These are phyloP conservation scores for Omphalotus guepiniiformis DNA, from an alignment of 768 basidiomycete genomes.

Conservation along the genomic window DNA sequence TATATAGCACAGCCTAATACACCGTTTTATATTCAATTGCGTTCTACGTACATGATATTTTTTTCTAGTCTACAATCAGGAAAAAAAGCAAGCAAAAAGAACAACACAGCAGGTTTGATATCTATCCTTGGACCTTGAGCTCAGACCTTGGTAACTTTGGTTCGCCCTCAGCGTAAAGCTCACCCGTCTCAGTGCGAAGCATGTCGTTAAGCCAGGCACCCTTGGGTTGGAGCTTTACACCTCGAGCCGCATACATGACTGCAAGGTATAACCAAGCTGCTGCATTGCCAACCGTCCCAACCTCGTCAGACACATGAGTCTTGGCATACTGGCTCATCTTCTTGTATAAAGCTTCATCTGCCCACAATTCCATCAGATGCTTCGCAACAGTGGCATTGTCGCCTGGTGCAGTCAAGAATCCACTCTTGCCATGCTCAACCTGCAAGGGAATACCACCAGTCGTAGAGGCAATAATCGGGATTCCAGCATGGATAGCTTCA, in stretches of 20 bases:
- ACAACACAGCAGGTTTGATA: background rate
- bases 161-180: constrained; percentile 62
- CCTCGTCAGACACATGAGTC: constrained; percentile 81
- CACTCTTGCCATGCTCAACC: constrained; percentile 82
- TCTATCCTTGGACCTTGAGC: constrained; percentile 54
- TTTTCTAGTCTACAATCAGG: constrained; percentile 5
- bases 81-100: constrained; percentile 3
- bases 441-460: constrained; percentile 96
- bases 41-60: constrained; percentile 1
- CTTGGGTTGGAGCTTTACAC: constrained; percentile 72
- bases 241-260: constrained; percentile 67
- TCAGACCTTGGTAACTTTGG: constrained; percentile 65
- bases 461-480: constrained; percentile 76
- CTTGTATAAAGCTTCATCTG: constrained; percentile 63
- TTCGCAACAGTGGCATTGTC: constrained; percentile 74
- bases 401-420: constrained; percentile 75
- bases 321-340: constrained; percentile 62
- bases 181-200: constrained; percentile 69
- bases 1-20: no score
- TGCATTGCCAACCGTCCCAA: constrained; percentile 68
- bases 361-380: constrained; percentile 74
- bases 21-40: no score
- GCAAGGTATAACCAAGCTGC: constrained; percentile 66
- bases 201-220: constrained; percentile 86
- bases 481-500: constrained; percentile 88